Evolutionary conservation across 164 flowering plant genomes (phyloP), one percentile per base, ranked within the genome.

Genomic region (Malania oleifera): DNA sequence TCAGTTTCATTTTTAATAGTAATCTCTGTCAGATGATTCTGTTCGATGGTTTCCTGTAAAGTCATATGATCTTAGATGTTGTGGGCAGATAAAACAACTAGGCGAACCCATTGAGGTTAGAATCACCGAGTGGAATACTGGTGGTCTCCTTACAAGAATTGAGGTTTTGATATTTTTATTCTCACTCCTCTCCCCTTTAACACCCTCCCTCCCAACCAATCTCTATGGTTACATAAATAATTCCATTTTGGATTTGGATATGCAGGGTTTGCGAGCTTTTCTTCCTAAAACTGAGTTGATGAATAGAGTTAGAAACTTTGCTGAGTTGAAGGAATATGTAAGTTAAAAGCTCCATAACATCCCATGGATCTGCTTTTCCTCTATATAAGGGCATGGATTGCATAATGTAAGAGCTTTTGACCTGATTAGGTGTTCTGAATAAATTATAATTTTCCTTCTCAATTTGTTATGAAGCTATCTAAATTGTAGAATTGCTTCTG

Each of bases 91-190:
- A 70, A 74, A 84, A 73, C 87, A 84, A 56, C 79, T 90, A 14
- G 84, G 84, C 70, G 92, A 93, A 66, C 97, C 97, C 55, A 78
- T 93, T 26, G 81, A 82, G 75, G 91, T 93, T 57, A 80, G 68
- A 65, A 83, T 93, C 55, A 81, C 90, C 15, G 96, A 90, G 66
- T 93, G 97, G 98, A 93, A 93, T 67, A 90, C 96, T 7, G 96
- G 91, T 3, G 98, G 98, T 22, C 90, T 93, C 45, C 87, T 93
- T 45, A 86, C 98, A 58, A 82, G 97, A 73, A 83, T 93, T 58
- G 98, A 93, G 95, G 98, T 93, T 35, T 34, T 43, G n/a, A n/a
- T n/a, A 17, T 11, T 0, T 19, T 53, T 25, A n/a, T n/a, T 15
- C 29, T 50, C 9, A 57, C 15, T 62, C n/a, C 43, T 14, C 48